These are phyloP conservation scores for Moesziomyces sp. DNA, from an alignment of 1,284 basidiomycete genomes.

Conservation along the genomic window DNA sequence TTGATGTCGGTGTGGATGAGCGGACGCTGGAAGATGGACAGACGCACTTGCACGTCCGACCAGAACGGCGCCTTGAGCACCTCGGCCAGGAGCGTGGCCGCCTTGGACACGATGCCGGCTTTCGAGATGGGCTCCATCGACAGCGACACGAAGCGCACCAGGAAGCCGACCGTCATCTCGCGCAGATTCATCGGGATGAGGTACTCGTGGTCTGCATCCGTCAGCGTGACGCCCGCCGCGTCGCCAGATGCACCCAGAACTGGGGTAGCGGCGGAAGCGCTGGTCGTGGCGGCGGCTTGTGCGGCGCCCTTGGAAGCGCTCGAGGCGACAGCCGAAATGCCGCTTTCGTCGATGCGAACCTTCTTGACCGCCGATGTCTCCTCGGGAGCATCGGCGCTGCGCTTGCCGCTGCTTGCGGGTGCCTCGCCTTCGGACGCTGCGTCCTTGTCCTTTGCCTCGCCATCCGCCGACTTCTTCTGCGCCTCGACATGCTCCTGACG, in stretches of 20 bases:
- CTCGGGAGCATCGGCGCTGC: constrained; percentile 26
- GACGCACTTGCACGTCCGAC: constrained; percentile 91
- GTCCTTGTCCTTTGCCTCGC: constrained; percentile 4
- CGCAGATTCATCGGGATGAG: constrained; percentile 59
- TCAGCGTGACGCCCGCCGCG: constrained; percentile 10
- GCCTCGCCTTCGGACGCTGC: constrained; percentile 13
- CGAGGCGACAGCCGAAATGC: constrained; percentile 57
- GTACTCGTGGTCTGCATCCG: constrained; percentile 54
- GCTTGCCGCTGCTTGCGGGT: constrained; percentile 22
- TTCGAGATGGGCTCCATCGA: constrained; percentile 77
- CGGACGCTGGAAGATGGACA: constrained; percentile 72
- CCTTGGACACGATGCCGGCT: constrained; percentile 78
- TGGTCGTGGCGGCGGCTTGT: constrained; percentile 13
- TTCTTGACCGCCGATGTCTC: constrained; percentile 68
- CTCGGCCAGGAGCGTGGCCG: constrained; percentile 81
- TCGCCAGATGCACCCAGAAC: neutral
- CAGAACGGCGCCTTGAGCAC: constrained; percentile 86
- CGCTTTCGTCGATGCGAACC: constrained; percentile 70
- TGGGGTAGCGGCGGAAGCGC: neutral
- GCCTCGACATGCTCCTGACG: constrained; percentile 68
- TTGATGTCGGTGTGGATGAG: constrained; percentile 74
- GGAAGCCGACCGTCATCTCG: constrained; percentile 83
- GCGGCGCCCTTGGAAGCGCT: constrained; percentile 66
- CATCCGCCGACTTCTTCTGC: constrained; percentile 18
- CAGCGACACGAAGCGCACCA: constrained; percentile 85